A percentile compares a stretch with the other conserved stretches of the same genome.
phyloP scores from a whole-genome alignment of 2,329 filamentous ascomycete genomes.

The Cytospora paraplurivora region DNA sequence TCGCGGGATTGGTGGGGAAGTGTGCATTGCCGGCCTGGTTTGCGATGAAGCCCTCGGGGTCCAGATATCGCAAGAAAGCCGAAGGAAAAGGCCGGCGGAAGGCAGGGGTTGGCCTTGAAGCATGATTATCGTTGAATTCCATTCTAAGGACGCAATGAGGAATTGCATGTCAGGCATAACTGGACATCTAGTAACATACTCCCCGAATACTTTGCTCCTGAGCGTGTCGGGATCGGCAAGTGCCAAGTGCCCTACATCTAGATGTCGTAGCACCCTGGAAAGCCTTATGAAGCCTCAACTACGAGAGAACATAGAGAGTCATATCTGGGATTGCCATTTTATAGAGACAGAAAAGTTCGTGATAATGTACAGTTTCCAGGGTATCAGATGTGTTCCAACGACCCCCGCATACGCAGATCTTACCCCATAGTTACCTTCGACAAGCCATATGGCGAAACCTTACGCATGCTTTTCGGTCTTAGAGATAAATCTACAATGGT shows the following conservation, averaged over 20 bases:
- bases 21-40: conserved; percentile 23
- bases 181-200: no score
- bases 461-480: background rate
- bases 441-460: background rate
- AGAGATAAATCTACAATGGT: conserved; percentile 1
- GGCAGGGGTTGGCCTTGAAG: background rate
- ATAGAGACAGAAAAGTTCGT: no score
- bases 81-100: background rate
- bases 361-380: no score
- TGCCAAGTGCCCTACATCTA: no score
- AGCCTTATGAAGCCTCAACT: no score
- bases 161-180: no score
- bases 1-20: conserved; percentile 9
- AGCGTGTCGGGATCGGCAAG: no score
- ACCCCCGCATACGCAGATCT: background rate
- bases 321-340: no score
- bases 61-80: conserved; percentile 4
- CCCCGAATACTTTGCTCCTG: no score
- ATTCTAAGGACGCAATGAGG: background rate
- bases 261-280: no score
- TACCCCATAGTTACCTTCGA: no score
- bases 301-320: no score
- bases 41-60: conserved; percentile 22
- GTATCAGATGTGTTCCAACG: background rate
- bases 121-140: background rate